phyloP scores from a whole-genome alignment of 495 filamentous ascomycete genomes.

The Neurospora sp. region DNA sequence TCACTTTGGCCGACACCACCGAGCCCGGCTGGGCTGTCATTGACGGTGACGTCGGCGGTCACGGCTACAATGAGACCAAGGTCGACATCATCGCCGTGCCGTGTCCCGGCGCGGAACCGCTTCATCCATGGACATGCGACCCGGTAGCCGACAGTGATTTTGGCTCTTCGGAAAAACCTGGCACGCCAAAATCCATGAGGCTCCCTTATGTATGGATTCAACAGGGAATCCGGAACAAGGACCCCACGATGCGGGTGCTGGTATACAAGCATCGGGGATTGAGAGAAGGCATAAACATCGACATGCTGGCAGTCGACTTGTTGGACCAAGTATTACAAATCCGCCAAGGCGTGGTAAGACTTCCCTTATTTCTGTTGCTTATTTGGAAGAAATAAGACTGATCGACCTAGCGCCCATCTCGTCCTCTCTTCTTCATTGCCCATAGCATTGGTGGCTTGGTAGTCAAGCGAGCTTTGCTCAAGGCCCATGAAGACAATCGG shows the following conservation, averaged over 20 bases:
- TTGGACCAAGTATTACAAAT: slow-evolving; percentile 35
- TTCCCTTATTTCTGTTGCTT: neutral
- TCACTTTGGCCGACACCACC: neutral
- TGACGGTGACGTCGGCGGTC: slow-evolving; percentile 31
- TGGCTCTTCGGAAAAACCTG: slow-evolving; percentile 12
- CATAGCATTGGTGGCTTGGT: slow-evolving; percentile 58
- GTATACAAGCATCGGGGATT: slow-evolving; percentile 46
- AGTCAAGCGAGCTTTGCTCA: slow-evolving; percentile 45
- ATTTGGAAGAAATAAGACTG: neutral
- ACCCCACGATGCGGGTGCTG: slow-evolving; percentile 40
- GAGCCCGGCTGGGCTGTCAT: slow-evolving; percentile 30
- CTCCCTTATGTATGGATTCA: slow-evolving; percentile 28
- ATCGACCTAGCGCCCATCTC: slow-evolving; percentile 9
- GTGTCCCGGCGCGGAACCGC: slow-evolving; percentile 34
- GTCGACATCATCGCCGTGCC: slow-evolving; percentile 38
- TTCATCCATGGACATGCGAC: slow-evolving; percentile 33
- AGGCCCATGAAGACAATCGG: slow-evolving; percentile 31
- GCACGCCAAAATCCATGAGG: neutral
- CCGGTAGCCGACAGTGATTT: slow-evolving; percentile 26
- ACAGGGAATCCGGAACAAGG: slow-evolving; percentile 27
- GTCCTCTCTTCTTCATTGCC: slow-evolving; percentile 54
- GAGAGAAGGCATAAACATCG: slow-evolving; percentile 35
- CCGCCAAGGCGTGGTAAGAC: slow-evolving; percentile 23
- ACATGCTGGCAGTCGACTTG: slow-evolving; percentile 40
- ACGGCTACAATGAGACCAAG: slow-evolving; percentile 34